Percentiles rank a stretch among this genome's conserved stretches.
These are phyloP conservation scores for Shiraia sp. DNA, from an alignment of 2,329 filamentous ascomycete genomes.

Conservation along the genomic window DNA sequence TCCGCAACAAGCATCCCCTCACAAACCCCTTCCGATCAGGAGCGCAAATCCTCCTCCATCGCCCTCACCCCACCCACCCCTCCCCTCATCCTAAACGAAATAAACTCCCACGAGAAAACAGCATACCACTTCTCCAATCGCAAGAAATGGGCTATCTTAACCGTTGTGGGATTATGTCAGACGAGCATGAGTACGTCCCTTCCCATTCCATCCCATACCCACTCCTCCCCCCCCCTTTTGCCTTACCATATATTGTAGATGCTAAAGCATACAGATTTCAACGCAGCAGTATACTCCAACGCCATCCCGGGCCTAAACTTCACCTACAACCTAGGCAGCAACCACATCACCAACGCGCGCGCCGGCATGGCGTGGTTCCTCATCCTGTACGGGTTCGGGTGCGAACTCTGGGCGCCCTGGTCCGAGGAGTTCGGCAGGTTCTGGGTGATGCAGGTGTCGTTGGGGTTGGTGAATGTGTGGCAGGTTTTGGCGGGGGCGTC, in stretches of 20 bases:
- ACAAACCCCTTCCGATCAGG: conserved; percentile 6
- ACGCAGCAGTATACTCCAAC: conserved; percentile 59
- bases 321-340: conserved; percentile 55
- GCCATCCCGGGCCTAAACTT: conserved; percentile 56
- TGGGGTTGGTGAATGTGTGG: conserved; percentile 74
- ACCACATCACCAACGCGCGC: conserved; percentile 46
- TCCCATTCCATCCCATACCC: conserved; percentile 23
- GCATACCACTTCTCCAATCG: conserved; percentile 51
- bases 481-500: conserved; percentile 65
- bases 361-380: conserved; percentile 75
- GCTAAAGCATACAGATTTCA: conserved; percentile 50
- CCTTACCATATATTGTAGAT: conserved; percentile 44
- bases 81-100: conserved; percentile 19
- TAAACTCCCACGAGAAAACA: conserved; percentile 34
- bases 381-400: conserved; percentile 79
- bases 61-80: background rate
- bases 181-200: conserved; percentile 52
- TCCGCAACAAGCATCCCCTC: conserved; percentile 4
- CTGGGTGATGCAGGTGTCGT: conserved; percentile 70
- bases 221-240: too few species aligned
- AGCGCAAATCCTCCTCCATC: background rate
- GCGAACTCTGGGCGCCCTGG: conserved; percentile 80
- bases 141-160: conserved; percentile 59
- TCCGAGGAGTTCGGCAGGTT: conserved; percentile 79
- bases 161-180: conserved; percentile 58